Evolutionary conservation across 108 stramenopile genomes (phyloP).

Genomic region (Heterococcus sp.): DNA sequence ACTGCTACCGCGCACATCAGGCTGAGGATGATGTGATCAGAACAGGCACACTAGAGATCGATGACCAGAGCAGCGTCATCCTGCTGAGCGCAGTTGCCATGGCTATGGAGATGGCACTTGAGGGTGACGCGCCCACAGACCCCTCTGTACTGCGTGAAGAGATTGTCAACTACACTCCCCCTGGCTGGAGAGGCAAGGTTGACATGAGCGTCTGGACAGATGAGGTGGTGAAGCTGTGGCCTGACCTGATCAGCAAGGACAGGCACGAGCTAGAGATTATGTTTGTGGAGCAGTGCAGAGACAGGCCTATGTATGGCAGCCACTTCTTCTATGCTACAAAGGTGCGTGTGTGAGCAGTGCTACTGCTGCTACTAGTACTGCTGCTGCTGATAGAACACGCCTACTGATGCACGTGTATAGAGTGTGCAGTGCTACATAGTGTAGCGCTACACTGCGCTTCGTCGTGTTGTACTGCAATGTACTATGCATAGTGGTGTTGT

Average conservation of each 20-base stretch:
- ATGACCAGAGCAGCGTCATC: constrained; percentile 45
- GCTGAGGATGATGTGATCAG: constrained; percentile 64
- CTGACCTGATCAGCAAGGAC: constrained; percentile 39
- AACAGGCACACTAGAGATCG: constrained; percentile 53
- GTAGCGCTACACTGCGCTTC: too few species aligned
- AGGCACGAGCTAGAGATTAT: constrained; percentile 48
- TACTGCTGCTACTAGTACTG: too few species aligned
- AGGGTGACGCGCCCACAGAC: constrained; percentile 38
- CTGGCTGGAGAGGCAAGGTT: constrained; percentile 45
- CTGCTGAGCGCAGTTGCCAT: constrained; percentile 54
- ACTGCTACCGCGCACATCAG: too few species aligned
- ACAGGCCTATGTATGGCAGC: constrained; percentile 53
- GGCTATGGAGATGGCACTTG: constrained; percentile 54
- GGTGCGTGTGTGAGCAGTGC: constrained; percentile 11
- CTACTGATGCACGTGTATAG: too few species aligned
- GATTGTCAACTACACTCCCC: constrained; percentile 57
- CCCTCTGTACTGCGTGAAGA: constrained; percentile 8
- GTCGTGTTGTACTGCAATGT: too few species aligned
- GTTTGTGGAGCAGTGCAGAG: constrained; percentile 42
- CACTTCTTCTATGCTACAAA: constrained; percentile 61
- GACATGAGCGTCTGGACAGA: constrained; percentile 56
- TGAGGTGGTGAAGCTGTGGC: constrained; percentile 40
- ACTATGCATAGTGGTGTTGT: too few species aligned
- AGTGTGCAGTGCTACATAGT: too few species aligned
- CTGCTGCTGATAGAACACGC: too few species aligned